A percentile compares a stretch with the other conserved stretches of the same genome.
Conservation (phyloP, 495 filamentous ascomycete species). For the Penicillium paradoxum region DNA sequence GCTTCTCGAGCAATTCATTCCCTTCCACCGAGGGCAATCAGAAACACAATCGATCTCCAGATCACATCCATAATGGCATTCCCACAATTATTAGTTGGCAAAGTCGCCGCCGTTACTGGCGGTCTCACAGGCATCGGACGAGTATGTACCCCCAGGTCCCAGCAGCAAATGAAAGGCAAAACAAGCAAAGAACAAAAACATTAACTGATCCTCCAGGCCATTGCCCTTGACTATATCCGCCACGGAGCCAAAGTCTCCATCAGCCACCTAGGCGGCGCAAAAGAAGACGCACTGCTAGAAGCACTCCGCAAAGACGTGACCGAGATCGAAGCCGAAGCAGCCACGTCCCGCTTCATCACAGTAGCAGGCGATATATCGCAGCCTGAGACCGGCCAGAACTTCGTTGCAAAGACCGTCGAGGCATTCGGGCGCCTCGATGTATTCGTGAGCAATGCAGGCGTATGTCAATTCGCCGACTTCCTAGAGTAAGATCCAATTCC, state of each 20-base stretch:
- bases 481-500: constrained; percentile 46
- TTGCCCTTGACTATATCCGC: constrained; percentile 63
- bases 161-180: background rate
- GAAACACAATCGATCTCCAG: background rate
- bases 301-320: constrained; percentile 50
- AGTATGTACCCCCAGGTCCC: constrained; percentile 13
- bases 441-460: constrained; percentile 83
- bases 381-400: constrained; percentile 53
- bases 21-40: background rate
- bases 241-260: constrained; percentile 66
- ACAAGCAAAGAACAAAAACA: background rate
- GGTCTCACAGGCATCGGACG: constrained; percentile 73
- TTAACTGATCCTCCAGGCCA: constrained; percentile 51
- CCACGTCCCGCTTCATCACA: constrained; percentile 46
- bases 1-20: constrained; percentile 16
- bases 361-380: constrained; percentile 63
- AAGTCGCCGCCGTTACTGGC: constrained; percentile 72
- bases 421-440: constrained; percentile 64
- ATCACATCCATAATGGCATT: constrained; percentile 24
- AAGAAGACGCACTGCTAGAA: constrained; percentile 48
- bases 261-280: constrained; percentile 61
- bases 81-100: constrained; percentile 55
- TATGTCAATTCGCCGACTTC: constrained; percentile 81
- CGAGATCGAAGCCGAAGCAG: constrained; percentile 39
- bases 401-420: constrained; percentile 54